Percentiles rank a stretch among this genome's conserved stretches.
Evolutionary conservation across 768 basidiomycete genomes (phyloP).

Genomic region (Lentinula aciculospora): DNA sequence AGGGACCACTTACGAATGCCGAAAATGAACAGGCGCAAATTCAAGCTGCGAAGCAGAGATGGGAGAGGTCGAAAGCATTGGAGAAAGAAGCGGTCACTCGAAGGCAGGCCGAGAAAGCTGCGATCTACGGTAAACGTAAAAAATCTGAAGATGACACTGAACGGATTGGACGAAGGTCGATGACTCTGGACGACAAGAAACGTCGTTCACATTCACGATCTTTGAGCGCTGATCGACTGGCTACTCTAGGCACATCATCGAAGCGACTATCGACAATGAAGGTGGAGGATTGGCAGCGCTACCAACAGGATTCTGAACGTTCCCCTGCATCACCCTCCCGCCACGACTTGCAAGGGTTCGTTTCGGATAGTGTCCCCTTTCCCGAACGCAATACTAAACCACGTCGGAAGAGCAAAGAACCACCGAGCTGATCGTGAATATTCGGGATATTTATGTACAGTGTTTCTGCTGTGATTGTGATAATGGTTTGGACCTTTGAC

Average conservation of each 20-base stretch:
- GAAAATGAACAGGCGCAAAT: constrained; percentile 74
- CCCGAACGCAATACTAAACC: constrained; percentile 29
- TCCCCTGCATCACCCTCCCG: neutral
- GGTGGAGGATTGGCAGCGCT: constrained; percentile 81
- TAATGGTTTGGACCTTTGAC: neutral
- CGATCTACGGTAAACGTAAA: constrained; percentile 48
- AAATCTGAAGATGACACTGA: constrained; percentile 36
- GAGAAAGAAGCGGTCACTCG: constrained; percentile 73
- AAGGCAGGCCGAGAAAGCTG: constrained; percentile 67
- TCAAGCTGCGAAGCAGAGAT: constrained; percentile 69
- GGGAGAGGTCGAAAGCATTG: constrained; percentile 71
- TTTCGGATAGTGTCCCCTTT: constrained; percentile 45
- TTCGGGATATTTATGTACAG: constrained; percentile 24
- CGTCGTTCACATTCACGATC: constrained; percentile 43
- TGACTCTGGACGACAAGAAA: constrained; percentile 28
- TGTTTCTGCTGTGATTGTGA: neutral
- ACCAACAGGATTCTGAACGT: constrained; percentile 47
- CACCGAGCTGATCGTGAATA: neutral
- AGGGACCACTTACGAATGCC: constrained; percentile 78
- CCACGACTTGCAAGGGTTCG: constrained; percentile 29
- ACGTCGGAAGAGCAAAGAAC: constrained; percentile 29
- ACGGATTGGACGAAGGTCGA: constrained; percentile 24
- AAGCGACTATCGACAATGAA: constrained; percentile 71
- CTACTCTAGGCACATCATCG: constrained; percentile 36
- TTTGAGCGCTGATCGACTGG: constrained; percentile 59